A percentile compares a stretch with the other conserved stretches of the same genome.
phyloP scores from a whole-genome alignment of 2,329 filamentous ascomycete species.

The Fonsecaea multimorphosa region DNA sequence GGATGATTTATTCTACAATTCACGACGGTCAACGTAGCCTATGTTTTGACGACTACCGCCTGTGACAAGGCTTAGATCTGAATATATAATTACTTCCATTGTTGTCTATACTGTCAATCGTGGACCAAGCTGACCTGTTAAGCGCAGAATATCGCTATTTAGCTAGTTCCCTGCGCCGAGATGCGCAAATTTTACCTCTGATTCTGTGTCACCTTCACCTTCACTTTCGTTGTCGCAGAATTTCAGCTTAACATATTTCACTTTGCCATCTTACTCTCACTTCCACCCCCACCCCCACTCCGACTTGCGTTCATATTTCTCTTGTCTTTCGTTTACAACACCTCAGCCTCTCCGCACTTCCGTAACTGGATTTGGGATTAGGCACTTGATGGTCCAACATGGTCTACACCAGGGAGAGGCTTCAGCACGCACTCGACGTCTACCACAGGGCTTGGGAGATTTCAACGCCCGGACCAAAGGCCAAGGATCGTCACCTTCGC shows the following conservation, averaged over 20 bases:
- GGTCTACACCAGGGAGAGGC: slow-evolving; percentile 29
- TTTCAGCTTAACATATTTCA: not conserved
- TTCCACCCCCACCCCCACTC: slow-evolving; percentile 1
- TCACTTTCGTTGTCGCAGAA: not conserved
- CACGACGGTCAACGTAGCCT: slow-evolving; percentile 90
- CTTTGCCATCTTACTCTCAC: not conserved
- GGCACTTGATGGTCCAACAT: slow-evolving; percentile 11
- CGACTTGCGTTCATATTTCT: not conserved
- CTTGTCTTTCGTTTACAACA: not conserved
- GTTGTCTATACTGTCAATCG: not conserved
- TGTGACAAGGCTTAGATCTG: slow-evolving; percentile 71
- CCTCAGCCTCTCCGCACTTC: not conserved
- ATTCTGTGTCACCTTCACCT: not conserved
- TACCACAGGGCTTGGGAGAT: slow-evolving; percentile 23
- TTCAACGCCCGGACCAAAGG: not conserved
- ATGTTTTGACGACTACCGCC: slow-evolving; percentile 78
- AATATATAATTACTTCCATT: slow-evolving; percentile 34
- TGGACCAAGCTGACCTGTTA: slow-evolving; percentile 18
- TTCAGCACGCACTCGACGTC: slow-evolving; percentile 29
- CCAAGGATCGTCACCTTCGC: slow-evolving; percentile 22
- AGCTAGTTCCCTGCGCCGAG: not conserved
- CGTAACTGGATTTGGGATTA: not conserved
- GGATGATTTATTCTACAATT: slow-evolving; percentile 70
- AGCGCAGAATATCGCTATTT: not conserved
- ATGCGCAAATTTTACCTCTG: not conserved